phyloP scores from a whole-genome alignment of 768 basidiomycete genomes.

The Filobasidium wieringae region DNA sequence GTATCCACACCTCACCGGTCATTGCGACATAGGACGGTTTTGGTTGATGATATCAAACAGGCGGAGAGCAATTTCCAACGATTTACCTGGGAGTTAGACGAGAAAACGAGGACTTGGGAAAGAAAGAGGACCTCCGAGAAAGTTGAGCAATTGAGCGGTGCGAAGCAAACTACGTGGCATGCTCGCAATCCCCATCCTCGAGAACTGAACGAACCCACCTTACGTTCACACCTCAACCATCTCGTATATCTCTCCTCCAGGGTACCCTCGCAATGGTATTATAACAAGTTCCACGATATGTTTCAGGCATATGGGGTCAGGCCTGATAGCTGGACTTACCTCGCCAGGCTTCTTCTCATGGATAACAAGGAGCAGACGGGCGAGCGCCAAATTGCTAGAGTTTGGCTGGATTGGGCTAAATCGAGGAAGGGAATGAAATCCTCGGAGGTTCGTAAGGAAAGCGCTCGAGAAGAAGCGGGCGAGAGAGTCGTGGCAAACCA shows the following conservation, averaged over 20 bases:
- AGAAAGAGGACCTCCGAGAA: not conserved
- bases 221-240: slow-evolving; percentile 44
- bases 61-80: slow-evolving; percentile 4
- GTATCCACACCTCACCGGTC: not conserved
- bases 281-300: not conserved
- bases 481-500: slow-evolving; percentile 22
- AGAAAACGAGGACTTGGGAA: not conserved
- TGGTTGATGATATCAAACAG: not conserved
- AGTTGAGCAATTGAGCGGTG: not conserved
- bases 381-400: not conserved
- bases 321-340: slow-evolving; percentile 16
- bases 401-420: not conserved
- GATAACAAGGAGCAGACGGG: slow-evolving; percentile 7
- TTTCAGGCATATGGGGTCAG: not conserved
- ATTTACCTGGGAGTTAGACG: not conserved
- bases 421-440: not conserved
- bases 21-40: not conserved
- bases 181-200: not conserved
- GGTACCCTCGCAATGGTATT: not conserved
- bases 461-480: not conserved
- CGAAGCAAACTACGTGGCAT: not conserved
- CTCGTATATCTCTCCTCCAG: slow-evolving; percentile 24
- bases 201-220: slow-evolving; percentile 51
- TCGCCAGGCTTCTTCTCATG: slow-evolving; percentile 17
- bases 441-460: too few species aligned